Base-by-base conservation (phyloP, 192 early-diverging fungal species). In the Linderina pennispora region DNA sequence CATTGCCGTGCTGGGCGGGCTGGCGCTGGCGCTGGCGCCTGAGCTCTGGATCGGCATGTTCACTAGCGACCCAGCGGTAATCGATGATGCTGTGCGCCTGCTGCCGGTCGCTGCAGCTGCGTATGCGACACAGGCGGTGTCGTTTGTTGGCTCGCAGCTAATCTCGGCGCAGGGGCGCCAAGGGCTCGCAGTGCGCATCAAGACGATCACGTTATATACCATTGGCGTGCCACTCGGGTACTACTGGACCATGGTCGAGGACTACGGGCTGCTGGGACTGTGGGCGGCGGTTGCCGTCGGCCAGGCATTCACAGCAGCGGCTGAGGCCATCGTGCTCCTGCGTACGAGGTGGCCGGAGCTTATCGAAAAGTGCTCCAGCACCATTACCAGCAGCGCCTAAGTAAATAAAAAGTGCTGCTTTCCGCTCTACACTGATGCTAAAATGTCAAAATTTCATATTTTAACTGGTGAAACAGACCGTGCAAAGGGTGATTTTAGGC, bases 201-300 rank as follows among this genome's bases (percentile, higher is more conserved):
- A 75, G 44, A 54, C 77, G 21, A 25, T 53, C 15, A 53, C 65
- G 3, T 61, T 78, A 24, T 79, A 79, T 36, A 46, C 46, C 14
- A 39, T 79, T n/a, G 79, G 59, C n/a, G 23, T 79, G 20, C 79
- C 79, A 1, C 46, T 81, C 2, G 79, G 73, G 1, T 67, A 76
- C 32, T 80, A 75, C 48, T 69, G 62, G 49, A 47, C 61, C 0
- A 67, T 89, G 41, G 50, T 53, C 11, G 24, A 58, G 19, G 57
- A 54, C 21, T 55, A 62, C 48, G 83, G 82, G 1, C 58, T 88
- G n/a, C 56, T 63, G 10, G 86, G 86, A 1, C 64, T 89, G 15
- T 89, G 86, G 86, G 31, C 53, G 0, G 79, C 80, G 4, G 57
- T 85, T 19, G 67, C 67, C 1, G 48, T 49, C 3, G 67, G 60